A percentile compares a stretch with the other conserved stretches of the same genome.
Conservation (phyloP, 768 basidiomycete genomes). For the Termitomyces sp. region DNA sequence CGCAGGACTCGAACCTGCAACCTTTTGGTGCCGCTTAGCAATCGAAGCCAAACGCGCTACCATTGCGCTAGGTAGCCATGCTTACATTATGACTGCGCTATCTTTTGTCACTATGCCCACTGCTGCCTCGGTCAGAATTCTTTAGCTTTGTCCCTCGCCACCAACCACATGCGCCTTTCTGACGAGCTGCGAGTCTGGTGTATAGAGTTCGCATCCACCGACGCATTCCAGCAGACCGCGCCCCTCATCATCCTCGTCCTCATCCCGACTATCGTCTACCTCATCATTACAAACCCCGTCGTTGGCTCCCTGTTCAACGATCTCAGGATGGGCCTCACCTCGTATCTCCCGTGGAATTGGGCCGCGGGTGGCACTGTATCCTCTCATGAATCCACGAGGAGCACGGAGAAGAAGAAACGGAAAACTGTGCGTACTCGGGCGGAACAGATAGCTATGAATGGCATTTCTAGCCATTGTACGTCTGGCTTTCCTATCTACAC, state of each 20-base stretch:
- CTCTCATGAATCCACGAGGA: constrained; percentile 16
- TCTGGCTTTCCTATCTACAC: background rate
- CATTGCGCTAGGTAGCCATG: constrained; percentile 86
- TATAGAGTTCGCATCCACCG: constrained; percentile 37
- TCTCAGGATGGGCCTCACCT: constrained; percentile 55
- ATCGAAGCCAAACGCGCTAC: constrained; percentile 96
- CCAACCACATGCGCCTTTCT: constrained; percentile 42
- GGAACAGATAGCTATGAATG: constrained; percentile 54
- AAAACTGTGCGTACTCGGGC: constrained; percentile 50
- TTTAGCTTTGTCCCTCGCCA: constrained; percentile 14
- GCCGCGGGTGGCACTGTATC: constrained; percentile 25
- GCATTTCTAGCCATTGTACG: constrained; percentile 28
- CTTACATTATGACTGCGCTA: background rate
- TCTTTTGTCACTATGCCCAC: too few relatives aligned
- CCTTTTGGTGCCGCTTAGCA: constrained; percentile 80
- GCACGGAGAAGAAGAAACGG: constrained; percentile 44
- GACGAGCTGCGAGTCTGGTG: constrained; percentile 40
- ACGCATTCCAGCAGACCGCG: constrained; percentile 52
- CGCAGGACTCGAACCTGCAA: constrained; percentile 79
- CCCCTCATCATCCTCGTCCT: constrained; percentile 56
- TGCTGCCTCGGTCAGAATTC: background rate
- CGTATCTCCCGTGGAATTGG: constrained; percentile 67
- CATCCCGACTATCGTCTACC: constrained; percentile 50
- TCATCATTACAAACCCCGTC: constrained; percentile 32
- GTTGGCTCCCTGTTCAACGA: constrained; percentile 27